Evolutionary conservation across 805 yeast genomes (phyloP).

Genomic region (Wickerhamiella hasegawae): DNA sequence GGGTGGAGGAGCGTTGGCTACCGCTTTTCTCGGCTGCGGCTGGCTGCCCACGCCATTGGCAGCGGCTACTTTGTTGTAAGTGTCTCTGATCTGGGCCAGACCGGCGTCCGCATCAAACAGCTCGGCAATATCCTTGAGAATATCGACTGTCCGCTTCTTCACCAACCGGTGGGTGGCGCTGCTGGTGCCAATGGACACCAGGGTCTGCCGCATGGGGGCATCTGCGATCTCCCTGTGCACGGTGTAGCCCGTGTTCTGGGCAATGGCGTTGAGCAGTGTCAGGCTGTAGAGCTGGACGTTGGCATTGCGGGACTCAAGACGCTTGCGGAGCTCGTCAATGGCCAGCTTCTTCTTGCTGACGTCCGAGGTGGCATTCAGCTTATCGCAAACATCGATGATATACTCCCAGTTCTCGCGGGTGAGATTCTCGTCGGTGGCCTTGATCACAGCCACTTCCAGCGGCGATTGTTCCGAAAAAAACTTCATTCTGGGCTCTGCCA

Average conservation of each 20-base stretch:
- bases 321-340: constrained; percentile 29
- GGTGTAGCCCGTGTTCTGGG: constrained; percentile 65
- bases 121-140: constrained; percentile 46
- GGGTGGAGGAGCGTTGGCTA: too few species aligned
- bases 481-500: too few species aligned
- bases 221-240: constrained; percentile 49
- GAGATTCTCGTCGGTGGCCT: constrained; percentile 50
- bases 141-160: constrained; percentile 47
- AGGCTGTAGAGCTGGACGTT: constrained; percentile 48
- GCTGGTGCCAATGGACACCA: constrained; percentile 37
- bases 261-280: constrained; percentile 37
- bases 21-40: too few species aligned
- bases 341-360: constrained; percentile 29
- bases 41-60: constrained; percentile 20
- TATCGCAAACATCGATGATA: constrained; percentile 50
- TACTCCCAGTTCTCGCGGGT: constrained; percentile 54
- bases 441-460: constrained; percentile 18
- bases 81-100: constrained; percentile 49
- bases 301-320: constrained; percentile 39
- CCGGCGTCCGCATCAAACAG: constrained; percentile 65
- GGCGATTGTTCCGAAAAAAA: too few species aligned
- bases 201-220: constrained; percentile 31
- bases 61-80: constrained; percentile 25
- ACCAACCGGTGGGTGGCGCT: constrained; percentile 47
- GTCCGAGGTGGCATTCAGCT: constrained; percentile 45